A percentile compares a stretch with the other conserved stretches of the same genome.
Conservation (phyloP, 176 grass and related monocot genomes). For the Eleusine indica region DNA sequence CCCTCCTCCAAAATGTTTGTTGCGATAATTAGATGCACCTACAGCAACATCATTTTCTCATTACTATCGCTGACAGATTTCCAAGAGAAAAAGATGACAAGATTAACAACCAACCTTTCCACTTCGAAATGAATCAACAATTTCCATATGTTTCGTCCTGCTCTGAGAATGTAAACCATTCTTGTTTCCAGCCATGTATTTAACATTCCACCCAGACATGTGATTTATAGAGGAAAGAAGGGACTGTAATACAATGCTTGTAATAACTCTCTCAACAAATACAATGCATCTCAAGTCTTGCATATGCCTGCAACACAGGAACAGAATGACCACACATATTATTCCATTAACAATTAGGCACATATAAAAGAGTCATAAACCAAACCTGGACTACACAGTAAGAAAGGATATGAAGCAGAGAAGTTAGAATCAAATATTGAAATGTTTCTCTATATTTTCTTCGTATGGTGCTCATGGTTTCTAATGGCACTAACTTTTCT, state of each 20-base stretch:
- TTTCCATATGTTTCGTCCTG: slow-evolving; percentile 60
- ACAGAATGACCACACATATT: neutral
- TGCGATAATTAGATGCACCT: slow-evolving; percentile 84
- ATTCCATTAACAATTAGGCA: neutral
- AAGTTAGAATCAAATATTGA: neutral
- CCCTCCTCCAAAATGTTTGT: slow-evolving; percentile 86
- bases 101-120: slow-evolving; percentile 54
- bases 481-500: neutral
- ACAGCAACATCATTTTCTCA: slow-evolving; percentile 34
- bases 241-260: slow-evolving; percentile 64
- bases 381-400: neutral
- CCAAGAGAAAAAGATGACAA: neutral
- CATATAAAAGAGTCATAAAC: neutral
- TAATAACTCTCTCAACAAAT: slow-evolving; percentile 80
- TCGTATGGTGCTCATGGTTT: neutral
- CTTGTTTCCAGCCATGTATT: slow-evolving; percentile 56
- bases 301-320: slow-evolving; percentile 47
- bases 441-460: neutral
- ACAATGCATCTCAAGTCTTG: slow-evolving; percentile 81
- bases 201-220: slow-evolving; percentile 62
- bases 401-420: neutral
- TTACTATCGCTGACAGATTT: neutral
- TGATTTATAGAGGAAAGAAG: slow-evolving; percentile 50
- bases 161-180: slow-evolving; percentile 43
- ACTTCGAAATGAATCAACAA: slow-evolving; percentile 59